phyloP scores from a whole-genome alignment of 352 stramenopile species.

The Globisporangium acanthophoron region DNA sequence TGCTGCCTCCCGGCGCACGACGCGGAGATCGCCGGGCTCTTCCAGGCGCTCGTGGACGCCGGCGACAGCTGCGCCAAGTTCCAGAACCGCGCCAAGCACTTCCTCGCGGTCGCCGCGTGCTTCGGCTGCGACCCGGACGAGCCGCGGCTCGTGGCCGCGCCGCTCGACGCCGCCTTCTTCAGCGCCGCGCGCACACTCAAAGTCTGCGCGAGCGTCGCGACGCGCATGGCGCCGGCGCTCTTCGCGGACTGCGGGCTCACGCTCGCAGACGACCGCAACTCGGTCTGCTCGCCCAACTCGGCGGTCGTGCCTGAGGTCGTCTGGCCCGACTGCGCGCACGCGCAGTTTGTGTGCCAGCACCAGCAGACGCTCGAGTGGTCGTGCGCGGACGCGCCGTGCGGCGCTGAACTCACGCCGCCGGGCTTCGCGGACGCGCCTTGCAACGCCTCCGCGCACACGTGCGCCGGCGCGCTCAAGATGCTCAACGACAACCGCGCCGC shows the following conservation, averaged over 20 bases:
- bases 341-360: conserved; percentile 50
- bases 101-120: conserved; percentile 37
- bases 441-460: conserved; percentile 45
- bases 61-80: conserved; percentile 64
- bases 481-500: conserved; percentile 74
- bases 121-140: conserved; percentile 38
- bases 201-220: conserved; percentile 50
- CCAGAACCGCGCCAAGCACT: conserved; percentile 60
- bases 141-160: conserved; percentile 29
- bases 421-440: conserved; percentile 64
- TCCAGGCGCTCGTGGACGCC: conserved; percentile 55
- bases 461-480: conserved; percentile 53
- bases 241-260: conserved; percentile 65
- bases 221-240: conserved; percentile 33
- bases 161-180: conserved; percentile 57
- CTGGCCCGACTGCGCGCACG: conserved; percentile 51
- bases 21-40: conserved; percentile 51
- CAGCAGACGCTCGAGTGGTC: conserved; percentile 36
- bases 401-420: conserved; percentile 27
- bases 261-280: conserved; percentile 50
- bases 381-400: conserved; percentile 44
- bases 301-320: conserved; percentile 45
- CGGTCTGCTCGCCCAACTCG: conserved; percentile 55
- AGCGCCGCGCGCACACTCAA: conserved; percentile 48
- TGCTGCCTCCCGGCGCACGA: conserved; percentile 71